Percentiles rank a stretch among this genome's conserved stretches.
phyloP scores from a whole-genome alignment of 495 filamentous ascomycete genomes.

The Neurospora tetraspora region DNA sequence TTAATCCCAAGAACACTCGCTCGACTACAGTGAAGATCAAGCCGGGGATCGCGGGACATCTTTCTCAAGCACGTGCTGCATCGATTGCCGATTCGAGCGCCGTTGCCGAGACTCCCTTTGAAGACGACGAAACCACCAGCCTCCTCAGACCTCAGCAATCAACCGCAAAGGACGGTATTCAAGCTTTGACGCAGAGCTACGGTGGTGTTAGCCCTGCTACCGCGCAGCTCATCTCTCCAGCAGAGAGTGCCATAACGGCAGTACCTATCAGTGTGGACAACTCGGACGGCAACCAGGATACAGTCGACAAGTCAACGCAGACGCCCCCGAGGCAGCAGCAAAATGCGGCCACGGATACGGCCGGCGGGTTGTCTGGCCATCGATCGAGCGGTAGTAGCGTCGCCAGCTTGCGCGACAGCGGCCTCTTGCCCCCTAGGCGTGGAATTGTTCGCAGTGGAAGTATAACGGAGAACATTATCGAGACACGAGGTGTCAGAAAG shows the following conservation, averaged over 20 bases:
- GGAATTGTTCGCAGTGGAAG: slow-evolving; percentile 66
- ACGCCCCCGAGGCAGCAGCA: slow-evolving; percentile 2
- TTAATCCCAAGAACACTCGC: slow-evolving; percentile 70
- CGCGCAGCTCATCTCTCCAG: slow-evolving; percentile 19
- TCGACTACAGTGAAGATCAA: slow-evolving; percentile 91
- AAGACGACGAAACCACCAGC: slow-evolving; percentile 31
- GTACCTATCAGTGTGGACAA: not conserved
- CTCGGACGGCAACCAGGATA: not conserved
- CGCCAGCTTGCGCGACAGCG: slow-evolving; percentile 9
- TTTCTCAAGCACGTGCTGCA: slow-evolving; percentile 14
- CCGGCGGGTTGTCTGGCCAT: not conserved
- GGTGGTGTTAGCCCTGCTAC: slow-evolving; percentile 40
- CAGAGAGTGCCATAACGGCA: slow-evolving; percentile 2
- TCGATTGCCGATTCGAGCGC: slow-evolving; percentile 11
- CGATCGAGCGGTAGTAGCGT: slow-evolving; percentile 15
- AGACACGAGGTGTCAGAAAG: slow-evolving; percentile 74
- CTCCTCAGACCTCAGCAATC: slow-evolving; percentile 26
- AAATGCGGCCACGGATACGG: slow-evolving; percentile 18
- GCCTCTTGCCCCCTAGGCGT: slow-evolving; percentile 26
- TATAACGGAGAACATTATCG: slow-evolving; percentile 80
- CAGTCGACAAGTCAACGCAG: not conserved
- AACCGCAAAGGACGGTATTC: slow-evolving; percentile 55
- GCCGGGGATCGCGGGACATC: slow-evolving; percentile 30
- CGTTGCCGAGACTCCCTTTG: slow-evolving; percentile 11
- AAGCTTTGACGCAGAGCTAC: slow-evolving; percentile 56